A percentile compares a stretch with the other conserved stretches of the same genome.
Evolutionary conservation across 1,284 basidiomycete species (phyloP).

Genomic region (Fomitopsis schrenkii): DNA sequence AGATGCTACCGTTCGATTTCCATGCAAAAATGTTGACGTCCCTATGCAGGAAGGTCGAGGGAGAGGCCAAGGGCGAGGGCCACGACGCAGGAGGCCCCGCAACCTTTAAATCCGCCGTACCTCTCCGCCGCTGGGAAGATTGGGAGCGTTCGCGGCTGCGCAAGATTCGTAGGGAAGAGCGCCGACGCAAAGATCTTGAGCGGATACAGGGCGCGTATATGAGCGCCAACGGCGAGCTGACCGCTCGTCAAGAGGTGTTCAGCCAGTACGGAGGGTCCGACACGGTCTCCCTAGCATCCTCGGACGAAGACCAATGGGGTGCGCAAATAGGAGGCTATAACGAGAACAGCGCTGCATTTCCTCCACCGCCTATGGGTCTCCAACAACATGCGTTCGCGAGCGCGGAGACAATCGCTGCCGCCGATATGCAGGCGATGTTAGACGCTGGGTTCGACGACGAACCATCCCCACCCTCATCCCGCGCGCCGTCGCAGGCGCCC

Average conservation of each 20-base stretch:
- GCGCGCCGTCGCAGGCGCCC: slow-evolving; percentile 30
- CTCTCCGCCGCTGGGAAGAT: slow-evolving; percentile 96
- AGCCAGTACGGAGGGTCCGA: slow-evolving; percentile 73
- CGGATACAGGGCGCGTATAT: slow-evolving; percentile 67
- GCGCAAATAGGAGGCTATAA: slow-evolving; percentile 85
- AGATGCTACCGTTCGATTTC: slow-evolving; percentile 2
- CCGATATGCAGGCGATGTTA: slow-evolving; percentile 86
- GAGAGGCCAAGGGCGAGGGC: slow-evolving; percentile 74
- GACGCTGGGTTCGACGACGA: slow-evolving; percentile 83
- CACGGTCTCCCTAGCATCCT: slow-evolving; percentile 75
- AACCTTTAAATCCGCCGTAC: slow-evolving; percentile 63
- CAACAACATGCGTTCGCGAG: slow-evolving; percentile 42
- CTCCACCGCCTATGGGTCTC: slow-evolving; percentile 80
- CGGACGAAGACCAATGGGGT: slow-evolving; percentile 94
- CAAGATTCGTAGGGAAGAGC: slow-evolving; percentile 88
- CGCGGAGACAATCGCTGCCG: slow-evolving; percentile 64
- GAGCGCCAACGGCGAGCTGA: slow-evolving; percentile 57
- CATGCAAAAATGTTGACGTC: not conserved
- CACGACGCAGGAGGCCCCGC: slow-evolving; percentile 70
- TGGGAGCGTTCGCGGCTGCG: slow-evolving; percentile 98
- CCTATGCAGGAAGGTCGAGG: slow-evolving; percentile 82
- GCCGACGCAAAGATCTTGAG: slow-evolving; percentile 77
- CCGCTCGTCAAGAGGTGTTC: slow-evolving; percentile 46
- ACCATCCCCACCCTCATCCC: slow-evolving; percentile 31
- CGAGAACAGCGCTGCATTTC: slow-evolving; percentile 74